These are phyloP conservation scores for Vanderwaltozyma yarrowii DNA, from an alignment of 805 yeast species.

Conservation along the genomic window DNA sequence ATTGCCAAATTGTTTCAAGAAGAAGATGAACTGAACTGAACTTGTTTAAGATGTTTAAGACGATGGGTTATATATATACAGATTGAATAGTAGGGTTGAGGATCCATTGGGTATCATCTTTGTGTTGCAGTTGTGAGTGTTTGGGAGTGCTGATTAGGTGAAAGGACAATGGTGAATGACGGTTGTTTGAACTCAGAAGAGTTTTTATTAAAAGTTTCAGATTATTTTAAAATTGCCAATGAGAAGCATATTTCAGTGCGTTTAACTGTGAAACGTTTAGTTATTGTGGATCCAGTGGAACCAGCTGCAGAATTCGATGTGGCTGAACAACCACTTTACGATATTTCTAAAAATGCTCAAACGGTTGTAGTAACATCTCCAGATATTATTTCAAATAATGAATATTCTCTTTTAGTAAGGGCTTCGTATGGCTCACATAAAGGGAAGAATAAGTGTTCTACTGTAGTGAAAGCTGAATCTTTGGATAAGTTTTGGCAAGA, in stretches of 20 bases:
- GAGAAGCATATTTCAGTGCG: slow-evolving; percentile 20
- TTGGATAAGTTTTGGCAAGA: slow-evolving; percentile 70
- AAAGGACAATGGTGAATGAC: slow-evolving; percentile 3
- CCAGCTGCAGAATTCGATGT: slow-evolving; percentile 43
- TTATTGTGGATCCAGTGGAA: slow-evolving; percentile 22
- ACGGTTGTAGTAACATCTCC: slow-evolving; percentile 5
- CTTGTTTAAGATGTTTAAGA: too few species aligned
- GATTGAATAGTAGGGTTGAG: too few species aligned
- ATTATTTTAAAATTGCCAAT: slow-evolving; percentile 20
- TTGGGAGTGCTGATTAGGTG: too few species aligned
- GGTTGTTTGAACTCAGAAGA: slow-evolving; percentile 10
- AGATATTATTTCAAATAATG: slow-evolving; percentile 20
- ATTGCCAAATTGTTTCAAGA: too few species aligned
- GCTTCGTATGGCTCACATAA: slow-evolving; percentile 29
- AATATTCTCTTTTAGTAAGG: slow-evolving; percentile 59
- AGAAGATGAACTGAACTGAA: too few species aligned
- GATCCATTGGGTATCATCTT: too few species aligned
- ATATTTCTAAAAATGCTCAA: slow-evolving; percentile 20
- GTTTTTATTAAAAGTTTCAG: slow-evolving; percentile 17
- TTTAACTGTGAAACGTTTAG: slow-evolving; percentile 21
- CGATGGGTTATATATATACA: too few species aligned
- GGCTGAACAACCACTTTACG: slow-evolving; percentile 28
- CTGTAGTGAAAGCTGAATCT: slow-evolving; percentile 52
- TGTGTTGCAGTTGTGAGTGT: too few species aligned
- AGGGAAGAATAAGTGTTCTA: slow-evolving; percentile 51